Base-by-base conservation (phyloP, 2,329 filamentous ascomycete genomes). In the Neopestalotiopsis sp. region DNA sequence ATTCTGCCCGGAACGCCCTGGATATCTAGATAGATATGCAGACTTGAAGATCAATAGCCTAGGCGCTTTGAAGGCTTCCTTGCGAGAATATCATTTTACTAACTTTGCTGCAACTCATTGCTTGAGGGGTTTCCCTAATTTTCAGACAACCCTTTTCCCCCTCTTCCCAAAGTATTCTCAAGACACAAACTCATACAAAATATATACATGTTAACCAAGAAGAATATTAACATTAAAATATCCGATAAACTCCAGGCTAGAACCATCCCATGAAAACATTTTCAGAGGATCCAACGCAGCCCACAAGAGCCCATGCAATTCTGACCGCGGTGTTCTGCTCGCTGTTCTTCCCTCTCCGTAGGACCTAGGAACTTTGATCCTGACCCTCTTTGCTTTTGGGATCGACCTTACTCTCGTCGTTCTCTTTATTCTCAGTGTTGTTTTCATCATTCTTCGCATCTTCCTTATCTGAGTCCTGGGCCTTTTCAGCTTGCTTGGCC, bases 401-500 rank as follows among this genome's bases (percentile, higher is more conserved):
- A 14, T 24, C 34, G 70, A 69, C 24, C 7, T 58, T 30, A 14
- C 38, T 40, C 6, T 61, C 61, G 49, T 67, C 32, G 34, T 69
- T 68, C 45, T 73, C 69, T n/a, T 70, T 58, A 49, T 61, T 40
- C 38, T 75, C 70, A 68, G 57, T 20, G 5, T 59, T 61, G 12
- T 42, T 14, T 20, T 61, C 32, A 34, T 61, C 17, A 40, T 61
- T 30, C 30, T 61, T 73, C 66, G 32, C 72, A 20, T 76, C 53
- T 32, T 75, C 70, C 0, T 72, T 70, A 45, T 71, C 71, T 34
- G 70, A 61, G 6, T 68, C 63, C 14, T 69, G 67, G 14, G 66
- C 61, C 63, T 74, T 66, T 49, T 71, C 65, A 32, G 74, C 73
- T 13, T 69, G 71, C 17, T 76, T 76, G 65, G 80, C 73, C 30